Evolutionary conservation across 257 asterid genomes (phyloP), one percentile per base, ranked within the genome.

Genomic region (Solanum virginianum): DNA sequence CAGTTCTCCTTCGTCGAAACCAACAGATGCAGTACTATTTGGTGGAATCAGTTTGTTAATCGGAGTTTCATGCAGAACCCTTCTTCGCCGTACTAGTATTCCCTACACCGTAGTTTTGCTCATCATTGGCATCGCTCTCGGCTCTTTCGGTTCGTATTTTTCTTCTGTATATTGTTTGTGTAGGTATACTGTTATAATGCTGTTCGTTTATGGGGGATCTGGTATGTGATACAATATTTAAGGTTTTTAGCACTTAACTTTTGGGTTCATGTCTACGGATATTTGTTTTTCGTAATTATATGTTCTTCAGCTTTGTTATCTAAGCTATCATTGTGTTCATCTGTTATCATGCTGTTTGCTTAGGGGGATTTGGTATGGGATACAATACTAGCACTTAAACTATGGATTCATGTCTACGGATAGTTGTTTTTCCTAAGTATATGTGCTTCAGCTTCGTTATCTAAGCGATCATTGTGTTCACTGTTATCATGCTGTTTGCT

Each of bases 51-150:
- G 85, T 69, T 24, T 83, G 54, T 54, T 83, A 24, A 20, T 83
- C 9, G 85, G 85, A 51, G 79, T 83, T 32, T 20, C 81, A 66
- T 83, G 85, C 63, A 66, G 81, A 74, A 72, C 18, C 39, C 51
- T 83, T 14, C 81, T 83, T 45, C 77, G 65, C 59, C 81, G 69
- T 36, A 68, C 81, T 32, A 17, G 41, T 45, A 41, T 83, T 24
- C 81, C 85, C 2, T 83, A 83, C 6, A 83, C 85, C 8, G 85
- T 83, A 1, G 69, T 59, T 68, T 41, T 83, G 81, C 85, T 83
- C 43, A 16, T 68, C 17, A 13, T 83, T 41, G 85, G 85, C 81
- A 68, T 22, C 15, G 85, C 55, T 26, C 59, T 83, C 53, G 85
- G 85, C 12, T 66, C 81, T 83, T 60, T 83, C 47, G 85, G 85